These are phyloP conservation scores for Solanum raphanifolium DNA, from an alignment of 257 asterid species.

Conservation along the genomic window DNA sequence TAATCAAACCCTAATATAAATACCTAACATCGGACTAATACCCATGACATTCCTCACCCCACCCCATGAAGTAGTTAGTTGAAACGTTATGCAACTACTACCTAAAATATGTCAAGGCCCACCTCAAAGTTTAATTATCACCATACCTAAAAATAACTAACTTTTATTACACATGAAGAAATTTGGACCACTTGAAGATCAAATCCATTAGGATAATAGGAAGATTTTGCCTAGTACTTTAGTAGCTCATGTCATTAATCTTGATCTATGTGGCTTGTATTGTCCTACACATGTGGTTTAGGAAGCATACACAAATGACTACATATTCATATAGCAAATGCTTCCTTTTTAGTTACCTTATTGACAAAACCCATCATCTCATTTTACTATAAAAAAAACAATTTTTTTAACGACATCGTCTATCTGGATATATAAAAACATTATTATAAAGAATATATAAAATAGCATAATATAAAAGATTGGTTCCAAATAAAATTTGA, in stretches of 20 bases:
- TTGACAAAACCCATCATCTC: neutral
- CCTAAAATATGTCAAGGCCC: neutral
- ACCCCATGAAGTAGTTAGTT: neutral
- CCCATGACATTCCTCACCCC: neutral
- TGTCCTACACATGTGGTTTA: neutral
- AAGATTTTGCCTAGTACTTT: neutral
- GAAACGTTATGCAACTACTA: neutral
- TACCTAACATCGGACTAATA: neutral
- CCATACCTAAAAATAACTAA: neutral
- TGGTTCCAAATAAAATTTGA: neutral
- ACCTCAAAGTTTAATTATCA: neutral
- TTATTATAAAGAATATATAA: neutral
- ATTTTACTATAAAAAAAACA: too few relatives aligned
- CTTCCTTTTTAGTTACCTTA: neutral
- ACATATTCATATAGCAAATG: neutral
- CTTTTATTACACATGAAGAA: neutral
- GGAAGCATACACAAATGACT: neutral
- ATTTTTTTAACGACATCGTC: neutral
- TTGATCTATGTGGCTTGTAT: neutral
- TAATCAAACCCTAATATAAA: neutral
- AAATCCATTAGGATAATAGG: neutral
- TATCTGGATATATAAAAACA: neutral
- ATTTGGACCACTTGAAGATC: neutral
- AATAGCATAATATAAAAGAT: neutral
- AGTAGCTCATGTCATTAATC: neutral